Percentiles rank a stretch among this genome's conserved stretches.
These are phyloP conservation scores for Zygosaccharomyces kombuchaensis DNA, from an alignment of 805 yeast species.

Conservation along the genomic window DNA sequence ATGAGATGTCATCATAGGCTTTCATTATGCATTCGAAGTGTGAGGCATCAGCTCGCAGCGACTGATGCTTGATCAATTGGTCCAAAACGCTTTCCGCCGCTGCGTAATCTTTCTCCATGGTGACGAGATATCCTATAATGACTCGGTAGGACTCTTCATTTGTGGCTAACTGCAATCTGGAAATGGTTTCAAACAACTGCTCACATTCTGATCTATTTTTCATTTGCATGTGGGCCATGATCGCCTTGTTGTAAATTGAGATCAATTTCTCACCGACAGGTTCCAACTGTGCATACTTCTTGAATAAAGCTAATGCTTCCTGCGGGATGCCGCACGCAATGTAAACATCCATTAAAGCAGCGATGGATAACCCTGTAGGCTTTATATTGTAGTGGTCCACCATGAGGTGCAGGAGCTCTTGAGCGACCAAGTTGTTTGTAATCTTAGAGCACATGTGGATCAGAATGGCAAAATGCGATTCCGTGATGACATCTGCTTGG, in stretches of 20 bases:
- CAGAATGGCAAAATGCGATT: slow-evolving; percentile 26
- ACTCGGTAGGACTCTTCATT: slow-evolving; percentile 26
- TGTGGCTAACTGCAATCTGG: slow-evolving; percentile 9
- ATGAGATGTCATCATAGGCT: slow-evolving; percentile 26
- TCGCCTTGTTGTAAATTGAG: slow-evolving; percentile 22
- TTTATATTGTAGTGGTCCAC: slow-evolving; percentile 25
- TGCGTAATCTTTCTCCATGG: slow-evolving; percentile 17
- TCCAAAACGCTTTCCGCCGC: slow-evolving; percentile 22
- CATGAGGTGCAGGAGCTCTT: slow-evolving; percentile 33
- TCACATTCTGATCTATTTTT: slow-evolving; percentile 18
- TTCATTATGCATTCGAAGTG: slow-evolving; percentile 35
- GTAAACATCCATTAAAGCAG: slow-evolving; percentile 29
- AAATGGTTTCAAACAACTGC: slow-evolving; percentile 15
- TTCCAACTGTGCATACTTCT: slow-evolving; percentile 13
- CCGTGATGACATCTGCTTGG: slow-evolving; percentile 16
- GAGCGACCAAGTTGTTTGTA: slow-evolving; percentile 28
- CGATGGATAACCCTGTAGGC: slow-evolving; percentile 26
- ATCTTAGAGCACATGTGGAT: slow-evolving; percentile 27
- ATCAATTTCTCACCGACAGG: slow-evolving; percentile 10
- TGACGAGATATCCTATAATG: slow-evolving; percentile 20
- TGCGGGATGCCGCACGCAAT: slow-evolving; percentile 21
- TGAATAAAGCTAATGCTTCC: slow-evolving; percentile 21
- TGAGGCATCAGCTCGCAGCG: slow-evolving; percentile 14
- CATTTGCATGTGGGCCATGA: slow-evolving; percentile 22
- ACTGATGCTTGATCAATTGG: slow-evolving; percentile 18